A percentile compares a stretch with the other conserved stretches of the same genome.
phyloP scores from a whole-genome alignment of 2,329 filamentous ascomycete genomes.

The Pestalotiopsis sp. region DNA sequence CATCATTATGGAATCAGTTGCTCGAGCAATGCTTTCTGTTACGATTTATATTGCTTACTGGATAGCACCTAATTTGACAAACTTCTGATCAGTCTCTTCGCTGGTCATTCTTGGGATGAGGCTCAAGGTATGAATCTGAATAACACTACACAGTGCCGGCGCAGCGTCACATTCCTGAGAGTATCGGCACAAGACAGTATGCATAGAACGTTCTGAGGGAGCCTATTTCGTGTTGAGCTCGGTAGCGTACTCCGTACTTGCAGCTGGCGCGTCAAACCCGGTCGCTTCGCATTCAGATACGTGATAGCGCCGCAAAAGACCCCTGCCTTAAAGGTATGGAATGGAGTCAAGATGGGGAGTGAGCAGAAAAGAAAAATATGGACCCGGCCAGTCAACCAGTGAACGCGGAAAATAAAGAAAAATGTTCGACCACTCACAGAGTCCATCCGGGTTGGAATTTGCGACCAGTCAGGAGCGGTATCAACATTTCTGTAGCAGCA shows the following conservation, averaged over 20 bases:
- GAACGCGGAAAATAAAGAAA: not conserved
- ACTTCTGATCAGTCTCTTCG: no score
- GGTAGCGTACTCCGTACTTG: not conserved
- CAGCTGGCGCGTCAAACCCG: not conserved
- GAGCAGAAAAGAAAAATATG: not conserved
- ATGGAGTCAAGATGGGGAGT: not conserved
- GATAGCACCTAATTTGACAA: no score
- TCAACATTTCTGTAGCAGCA: not conserved
- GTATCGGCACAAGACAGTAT: not conserved
- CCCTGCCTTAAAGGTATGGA: not conserved
- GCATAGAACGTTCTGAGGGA: not conserved
- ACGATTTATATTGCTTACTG: no score
- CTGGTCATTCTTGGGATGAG: not conserved
- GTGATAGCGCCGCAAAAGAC: not conserved
- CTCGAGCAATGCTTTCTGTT: no score
- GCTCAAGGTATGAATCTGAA: not conserved
- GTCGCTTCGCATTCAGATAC: not conserved
- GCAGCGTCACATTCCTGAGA: not conserved
- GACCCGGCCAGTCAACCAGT: not conserved
- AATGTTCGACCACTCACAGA: conserved; percentile 1
- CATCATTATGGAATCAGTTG: no score
- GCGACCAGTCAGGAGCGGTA: conserved; percentile 1
- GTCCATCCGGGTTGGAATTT: not conserved
- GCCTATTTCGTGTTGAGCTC: not conserved
- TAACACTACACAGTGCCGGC: not conserved